Base-by-base conservation (phyloP, 768 basidiomycete species). In the Pleurotus citrinopileatus region DNA sequence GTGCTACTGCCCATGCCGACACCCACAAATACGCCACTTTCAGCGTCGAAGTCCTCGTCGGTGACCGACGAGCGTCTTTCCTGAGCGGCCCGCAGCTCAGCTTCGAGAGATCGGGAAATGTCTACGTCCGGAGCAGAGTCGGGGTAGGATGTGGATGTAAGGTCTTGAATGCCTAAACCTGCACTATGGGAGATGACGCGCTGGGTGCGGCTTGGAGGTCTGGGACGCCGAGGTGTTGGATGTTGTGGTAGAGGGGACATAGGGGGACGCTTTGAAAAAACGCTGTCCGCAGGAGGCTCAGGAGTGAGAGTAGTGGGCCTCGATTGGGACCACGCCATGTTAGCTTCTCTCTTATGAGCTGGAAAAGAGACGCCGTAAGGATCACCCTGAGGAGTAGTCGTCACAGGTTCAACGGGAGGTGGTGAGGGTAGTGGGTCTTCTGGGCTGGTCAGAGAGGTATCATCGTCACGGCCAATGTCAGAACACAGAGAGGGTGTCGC, bases 401-500 rank as follows among this genome's bases (percentile, higher is more conserved):
- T 26, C 5, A 37, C 26, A 47, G 6, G 54, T n/a, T 23, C 28
- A 19, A 61, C 63, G 54, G 70, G 79, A 38, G 85, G 84, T 1
- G 84, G 84, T 4, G 79, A 78, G 1, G 77, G 78, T 3, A 73
- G 74, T 4, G 68, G 66, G 43, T 83, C 82, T 34, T 82, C 78
- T 3, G 73, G 73, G 47, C 73, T 75, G 1, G 67, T 71, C 3
- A 73, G 72, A 46, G 73, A 73, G 1, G 67, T 71, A 28, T 79
- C 79, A 27, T 80, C 74, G 13, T 78, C 78, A 46, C 70, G 69
- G 34, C 84, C 73, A 27, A 58, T 85, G 62, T 91, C 89, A 2
- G 89, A 90, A 60, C 81, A 86, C 13, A 91, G 71, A 0, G 87
- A 89, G 0, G 89, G 89, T 0, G 48, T 51, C 17, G 48, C 34